Conservation (phyloP, 768 basidiomycete species). For the Candolleomyces aberdarensis region DNA sequence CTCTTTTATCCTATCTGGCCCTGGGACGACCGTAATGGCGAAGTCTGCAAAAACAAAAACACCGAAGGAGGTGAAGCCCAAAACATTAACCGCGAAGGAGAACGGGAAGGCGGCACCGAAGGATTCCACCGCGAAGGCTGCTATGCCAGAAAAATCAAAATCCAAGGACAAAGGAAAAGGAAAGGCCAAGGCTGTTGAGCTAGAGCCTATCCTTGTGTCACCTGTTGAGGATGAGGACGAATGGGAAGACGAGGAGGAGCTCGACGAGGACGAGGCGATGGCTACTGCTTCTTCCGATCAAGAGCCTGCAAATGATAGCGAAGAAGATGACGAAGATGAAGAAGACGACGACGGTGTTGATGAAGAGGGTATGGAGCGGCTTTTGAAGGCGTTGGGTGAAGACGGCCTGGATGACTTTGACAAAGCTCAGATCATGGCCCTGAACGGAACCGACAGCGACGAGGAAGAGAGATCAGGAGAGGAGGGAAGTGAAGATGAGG, state of each 20-base stretch:
- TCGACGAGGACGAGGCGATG: conserved; percentile 14
- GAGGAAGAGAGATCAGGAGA: conserved; percentile 19
- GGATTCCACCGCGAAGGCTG: neutral
- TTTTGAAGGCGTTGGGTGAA: conserved; percentile 58
- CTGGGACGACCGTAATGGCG: neutral
- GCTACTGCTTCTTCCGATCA: conserved; percentile 7
- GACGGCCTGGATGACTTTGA: conserved; percentile 68
- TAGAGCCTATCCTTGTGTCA: too few species aligned
- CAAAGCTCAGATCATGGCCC: conserved; percentile 47
- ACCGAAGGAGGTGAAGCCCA: conserved; percentile 10
- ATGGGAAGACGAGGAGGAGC: conserved; percentile 13
- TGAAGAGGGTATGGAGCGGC: conserved; percentile 53
- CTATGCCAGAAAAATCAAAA: neutral
- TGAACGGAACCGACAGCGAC: conserved; percentile 27
- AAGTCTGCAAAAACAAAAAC: neutral
- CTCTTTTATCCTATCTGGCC: neutral
- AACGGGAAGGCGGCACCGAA: neutral
- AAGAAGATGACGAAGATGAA: conserved; percentile 45
- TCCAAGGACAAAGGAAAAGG: neutral
- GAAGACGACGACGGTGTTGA: conserved; percentile 46
- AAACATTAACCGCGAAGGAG: conserved; percentile 5
- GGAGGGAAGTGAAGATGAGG: conserved; percentile 20
- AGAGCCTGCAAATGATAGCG: conserved; percentile 16
- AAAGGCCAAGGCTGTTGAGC: neutral
- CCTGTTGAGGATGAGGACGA: conserved; percentile 8